Evolutionary conservation across 2,329 filamentous ascomycete genomes (phyloP), one percentile per base, ranked within the genome.

Genomic region (Cladosporium phlei): DNA sequence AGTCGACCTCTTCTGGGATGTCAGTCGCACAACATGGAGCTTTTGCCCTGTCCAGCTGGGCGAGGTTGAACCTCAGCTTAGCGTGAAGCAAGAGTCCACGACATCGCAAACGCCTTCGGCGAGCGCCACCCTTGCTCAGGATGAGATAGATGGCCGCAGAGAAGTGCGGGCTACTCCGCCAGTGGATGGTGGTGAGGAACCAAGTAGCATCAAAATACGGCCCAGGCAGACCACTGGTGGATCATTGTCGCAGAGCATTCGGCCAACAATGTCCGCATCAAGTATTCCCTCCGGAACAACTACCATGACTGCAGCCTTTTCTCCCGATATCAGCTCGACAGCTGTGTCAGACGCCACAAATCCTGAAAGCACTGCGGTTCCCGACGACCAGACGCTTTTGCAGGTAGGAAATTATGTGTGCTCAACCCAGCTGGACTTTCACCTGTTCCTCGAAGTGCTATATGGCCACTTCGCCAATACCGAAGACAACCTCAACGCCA

Each of bases 1-100:
- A 33, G 63, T 83, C 21, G 82, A 85, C 59, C 55, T 83, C 10
- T 85, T 81, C 57, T 85, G 82, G 82, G 80, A 83, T 52, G 57
- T 71, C 19, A 69, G 65, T 22, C 69, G 73, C 21, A 64, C 63
- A 24, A 59, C 69, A 30, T 85, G 81, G 78, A 77, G 70, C 39
- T 70, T 85, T 14, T 85, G 82, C 59, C 82, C 82, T 0, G 77
- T 77, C 2, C 62, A 73, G 35, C 67, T 80, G 43, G 27, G 52
- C 56, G 21, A 55, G 56, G 38, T 34, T 3, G 25, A 38, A n/a
- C 35, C 35, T 20, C 35, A 40, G 6, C 22, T 39, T 11, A 47
- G 30, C 16, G 2, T 28, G 11, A 27, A 21, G 17, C 42, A 39
- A 33, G 35, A 29, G 3, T 30, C 47, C 27, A 34, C 42, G 12